Conservation (phyloP, 768 basidiomycete genomes). For the Russula emetica region DNA sequence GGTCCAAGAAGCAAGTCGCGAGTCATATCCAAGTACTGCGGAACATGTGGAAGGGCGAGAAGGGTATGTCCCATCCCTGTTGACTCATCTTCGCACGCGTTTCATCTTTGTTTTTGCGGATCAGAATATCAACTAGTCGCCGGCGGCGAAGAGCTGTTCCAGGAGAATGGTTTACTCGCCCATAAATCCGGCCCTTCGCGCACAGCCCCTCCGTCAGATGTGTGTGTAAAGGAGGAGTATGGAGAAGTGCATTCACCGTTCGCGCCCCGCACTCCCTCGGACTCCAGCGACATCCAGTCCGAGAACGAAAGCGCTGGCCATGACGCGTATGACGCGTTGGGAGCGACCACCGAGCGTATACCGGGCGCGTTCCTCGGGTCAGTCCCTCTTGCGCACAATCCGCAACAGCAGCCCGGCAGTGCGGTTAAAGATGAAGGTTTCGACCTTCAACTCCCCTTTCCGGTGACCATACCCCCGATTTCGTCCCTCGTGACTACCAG, state of each 20-base stretch:
- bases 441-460: slow-evolving; percentile 24
- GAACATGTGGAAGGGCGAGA: slow-evolving; percentile 85
- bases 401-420: neutral
- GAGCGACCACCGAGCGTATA: slow-evolving; percentile 1
- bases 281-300: slow-evolving; percentile 16
- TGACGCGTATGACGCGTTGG: slow-evolving; percentile 4
- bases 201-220: slow-evolving; percentile 19
- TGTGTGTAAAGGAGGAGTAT: slow-evolving; percentile 41
- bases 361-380: slow-evolving; percentile 11
- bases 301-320: slow-evolving; percentile 10
- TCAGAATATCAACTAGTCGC: slow-evolving; percentile 75
- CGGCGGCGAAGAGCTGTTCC: slow-evolving; percentile 69
- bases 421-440: slow-evolving; percentile 20
- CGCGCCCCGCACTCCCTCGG: slow-evolving; percentile 36
- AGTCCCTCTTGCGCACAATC: slow-evolving; percentile 25
- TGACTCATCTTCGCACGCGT: slow-evolving; percentile 9
- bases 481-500: slow-evolving; percentile 21
- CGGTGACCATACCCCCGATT: slow-evolving; percentile 13
- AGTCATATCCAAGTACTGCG: slow-evolving; percentile 80
- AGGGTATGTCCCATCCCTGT: slow-evolving; percentile 44
- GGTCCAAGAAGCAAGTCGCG: slow-evolving; percentile 86
- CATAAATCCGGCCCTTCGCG: slow-evolving; percentile 34
- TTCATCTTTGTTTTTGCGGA: slow-evolving; percentile 22
- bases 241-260: slow-evolving; percentile 16
- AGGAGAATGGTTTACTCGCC: slow-evolving; percentile 40